Evolutionary conservation across 208 protist genomes (phyloP), one percentile per base, ranked within the genome.

Genomic region (Wallacemonas collosoma): DNA sequence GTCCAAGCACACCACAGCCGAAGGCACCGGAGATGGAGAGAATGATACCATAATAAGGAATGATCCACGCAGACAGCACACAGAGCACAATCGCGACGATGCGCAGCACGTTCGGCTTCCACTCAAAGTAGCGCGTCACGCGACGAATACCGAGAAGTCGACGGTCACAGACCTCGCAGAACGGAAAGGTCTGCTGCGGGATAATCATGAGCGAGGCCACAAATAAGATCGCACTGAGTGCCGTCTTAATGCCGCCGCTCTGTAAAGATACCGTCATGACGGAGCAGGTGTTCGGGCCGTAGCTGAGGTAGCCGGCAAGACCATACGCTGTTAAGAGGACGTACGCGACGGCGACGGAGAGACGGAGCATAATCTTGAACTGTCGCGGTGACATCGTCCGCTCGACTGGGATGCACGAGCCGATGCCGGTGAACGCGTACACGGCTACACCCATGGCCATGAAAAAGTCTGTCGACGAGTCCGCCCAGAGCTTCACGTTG

Each of bases 351-450:
- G 61, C 72, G 2, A 86, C 80, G 1, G 80, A 77, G 44, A 72
- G 54, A 15, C 83, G 80, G 56, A 85, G 72, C 55, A 85, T 72
- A 61, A 64, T 66, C 38, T 70, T 75, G 65, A 83, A 88, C 51
- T 77, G 77, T 41, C 51, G 47, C 2, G 80, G 69, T 45, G 62
- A 1, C 83, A 88, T 86, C 43, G 63, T 78, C n/a, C 80, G 83
- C 77, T 85, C 80, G 2, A 85, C 68, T 15, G 76, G 61, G 35
- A 85, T 68, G 45, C 71, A 57, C 2, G 80, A 83, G 38, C 83
- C 80, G 73, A 88, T 79, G 15, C 80, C 80, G 11, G 83, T 88
- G 71, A 88, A 88, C 68, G 83, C 83, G 73, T 88, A 83, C 51
- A 88, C 83, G 7, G 69, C 76, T 14, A 88, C 75, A 41, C 83